Evolutionary conservation across 75 land plant genomes (phyloP), one percentile per base, ranked within the genome.

Genomic region (Azolla pinnata): DNA sequence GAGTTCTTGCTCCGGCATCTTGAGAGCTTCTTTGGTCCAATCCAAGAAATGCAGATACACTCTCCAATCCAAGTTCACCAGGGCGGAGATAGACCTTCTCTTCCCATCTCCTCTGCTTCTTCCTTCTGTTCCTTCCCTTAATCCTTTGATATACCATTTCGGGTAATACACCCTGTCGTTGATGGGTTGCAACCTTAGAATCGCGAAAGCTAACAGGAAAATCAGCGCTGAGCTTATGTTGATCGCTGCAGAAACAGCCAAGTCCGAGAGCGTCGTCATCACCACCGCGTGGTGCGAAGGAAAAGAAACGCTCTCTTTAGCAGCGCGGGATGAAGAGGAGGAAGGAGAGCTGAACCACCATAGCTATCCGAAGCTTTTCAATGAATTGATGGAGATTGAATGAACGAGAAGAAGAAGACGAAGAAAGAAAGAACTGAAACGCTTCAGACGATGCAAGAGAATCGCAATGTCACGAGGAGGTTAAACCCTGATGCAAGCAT

Each of bases 141-240:
- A 34, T 1, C 99, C 91, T 26, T 65, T 81, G 10, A 81, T 49
- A 44, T 86, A 95, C 99, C 91, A 95, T 63, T 86, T 95, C 7
- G 99, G 91, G 54, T 75, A 95, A 73, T 89, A 95, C 21, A 95
- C 97, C 29, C 99, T 74, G 62, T 82, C 91, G 42, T 89, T 95
- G 54, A 86, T 27, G 16, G 99, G 99, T 73, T 89, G 99, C 31
- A 90, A 65, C 50, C 90, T 51, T 10, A 90, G 63, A 2, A 95
- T 19, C 0, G 99, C 96, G 71, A 86, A 95, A 5, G 75, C 84
- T 2, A 90, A 54, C 45, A 95, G 74, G 50, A 90, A 90, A 2
- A 65, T 70, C 18, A 95, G 45, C 9, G 85, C 81, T 1, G 75
- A 67, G 5, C 79, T 38, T 14, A 85, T 52, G 67, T 95, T 89